These are phyloP conservation scores for Cyanidioschyzon merolae DNA, from an alignment of 23 red algal species.

Conservation along the genomic window DNA sequence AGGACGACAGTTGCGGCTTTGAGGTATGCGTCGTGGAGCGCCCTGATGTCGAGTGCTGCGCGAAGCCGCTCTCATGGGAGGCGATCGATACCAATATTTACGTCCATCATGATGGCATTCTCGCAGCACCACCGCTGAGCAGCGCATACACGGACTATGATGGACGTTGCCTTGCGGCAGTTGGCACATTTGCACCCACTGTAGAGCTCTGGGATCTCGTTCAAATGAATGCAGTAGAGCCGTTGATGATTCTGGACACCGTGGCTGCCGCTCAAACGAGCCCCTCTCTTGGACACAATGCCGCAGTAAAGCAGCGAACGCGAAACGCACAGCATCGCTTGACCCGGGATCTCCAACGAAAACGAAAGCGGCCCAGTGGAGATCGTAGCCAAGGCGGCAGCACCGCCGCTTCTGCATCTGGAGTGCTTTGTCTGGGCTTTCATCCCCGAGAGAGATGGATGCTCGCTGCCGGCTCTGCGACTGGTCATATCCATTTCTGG, in stretches of 20 bases:
- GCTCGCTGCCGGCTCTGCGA: constrained; percentile 76
- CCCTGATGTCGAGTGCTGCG: constrained; percentile 41
- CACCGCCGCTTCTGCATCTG: too few relatives aligned
- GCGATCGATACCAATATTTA: constrained; percentile 59
- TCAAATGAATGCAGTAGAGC: constrained; percentile 56
- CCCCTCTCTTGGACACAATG: not conserved
- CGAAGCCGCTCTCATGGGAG: constrained; percentile 1
- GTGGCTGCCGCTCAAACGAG: constrained; percentile 18
- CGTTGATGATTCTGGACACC: constrained; percentile 55
- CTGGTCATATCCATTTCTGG: constrained; percentile 65
- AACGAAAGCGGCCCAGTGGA: constrained; percentile 29
- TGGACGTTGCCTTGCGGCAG: constrained; percentile 44
- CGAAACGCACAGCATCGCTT: not conserved
- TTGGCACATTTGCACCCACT: constrained; percentile 70
- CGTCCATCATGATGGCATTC: constrained; percentile 88
- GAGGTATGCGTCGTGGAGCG: constrained; percentile 39
- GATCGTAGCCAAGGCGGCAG: too few relatives aligned
- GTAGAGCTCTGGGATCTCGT: constrained; percentile 90
- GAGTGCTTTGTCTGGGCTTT: constrained; percentile 67
- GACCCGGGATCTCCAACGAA: too few relatives aligned
- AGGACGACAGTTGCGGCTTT: constrained; percentile 51
- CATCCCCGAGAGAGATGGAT: constrained; percentile 45
- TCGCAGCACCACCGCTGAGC: constrained; percentile 65
- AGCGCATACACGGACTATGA: constrained; percentile 41
- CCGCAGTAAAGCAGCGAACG: too few relatives aligned